Evolutionary conservation across 73 alveolate species (phyloP).

Genomic region (Blepharisma stoltei): DNA sequence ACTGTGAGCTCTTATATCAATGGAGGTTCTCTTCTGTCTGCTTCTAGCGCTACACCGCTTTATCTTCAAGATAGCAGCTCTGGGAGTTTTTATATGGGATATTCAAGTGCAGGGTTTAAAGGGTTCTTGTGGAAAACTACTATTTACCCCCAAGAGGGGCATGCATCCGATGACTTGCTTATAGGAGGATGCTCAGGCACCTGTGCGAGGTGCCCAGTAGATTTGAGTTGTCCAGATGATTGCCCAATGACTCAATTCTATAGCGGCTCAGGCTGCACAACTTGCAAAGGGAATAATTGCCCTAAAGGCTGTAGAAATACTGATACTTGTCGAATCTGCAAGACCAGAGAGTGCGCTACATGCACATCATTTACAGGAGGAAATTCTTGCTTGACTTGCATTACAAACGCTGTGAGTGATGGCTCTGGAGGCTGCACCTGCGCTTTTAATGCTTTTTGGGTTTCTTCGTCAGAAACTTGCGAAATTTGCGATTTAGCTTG

Average conservation of each 20-base stretch:
- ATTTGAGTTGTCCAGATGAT: not conserved
- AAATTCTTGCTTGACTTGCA: not conserved
- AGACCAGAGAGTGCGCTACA: not conserved
- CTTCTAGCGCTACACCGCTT: no score
- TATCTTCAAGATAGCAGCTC: no score
- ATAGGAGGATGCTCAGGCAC: not conserved
- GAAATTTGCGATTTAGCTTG: not conserved
- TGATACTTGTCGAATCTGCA: slow-evolving; percentile 4
- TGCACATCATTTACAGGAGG: slow-evolving; percentile 5
- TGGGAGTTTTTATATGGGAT: no score
- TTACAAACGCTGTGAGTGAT: not conserved
- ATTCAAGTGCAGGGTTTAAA: no score
- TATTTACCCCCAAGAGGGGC: no score
- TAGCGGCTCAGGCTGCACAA: not conserved
- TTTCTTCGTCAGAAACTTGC: not conserved
- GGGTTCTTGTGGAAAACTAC: no score
- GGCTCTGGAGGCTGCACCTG: slow-evolving; percentile 9
- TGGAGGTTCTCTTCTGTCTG: no score
- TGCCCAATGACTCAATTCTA: not conserved
- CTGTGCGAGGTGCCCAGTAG: not conserved
- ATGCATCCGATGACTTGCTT: not conserved
- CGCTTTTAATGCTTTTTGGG: not conserved
- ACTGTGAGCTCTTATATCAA: no score
- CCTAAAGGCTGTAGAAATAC: not conserved
- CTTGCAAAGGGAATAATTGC: not conserved